These are phyloP conservation scores for Trametes coccinea DNA, from an alignment of 768 basidiomycete species.

Conservation along the genomic window DNA sequence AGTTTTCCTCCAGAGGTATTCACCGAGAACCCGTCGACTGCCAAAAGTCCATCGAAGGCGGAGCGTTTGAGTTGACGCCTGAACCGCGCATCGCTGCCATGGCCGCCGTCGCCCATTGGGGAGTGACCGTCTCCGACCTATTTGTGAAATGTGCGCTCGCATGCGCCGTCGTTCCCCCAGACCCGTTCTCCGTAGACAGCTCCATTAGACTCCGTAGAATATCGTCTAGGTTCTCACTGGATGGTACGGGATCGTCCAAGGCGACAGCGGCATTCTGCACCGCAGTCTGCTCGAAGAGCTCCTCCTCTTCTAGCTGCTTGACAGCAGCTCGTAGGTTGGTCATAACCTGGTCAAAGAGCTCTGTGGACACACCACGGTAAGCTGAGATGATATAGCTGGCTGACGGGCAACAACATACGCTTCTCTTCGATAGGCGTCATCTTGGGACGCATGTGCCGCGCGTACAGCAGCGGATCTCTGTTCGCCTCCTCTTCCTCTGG, in stretches of 20 bases:
- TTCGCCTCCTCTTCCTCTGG: slow-evolving; percentile 40
- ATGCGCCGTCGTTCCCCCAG: neutral
- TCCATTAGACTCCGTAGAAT: slow-evolving; percentile 46
- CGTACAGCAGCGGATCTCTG: slow-evolving; percentile 35
- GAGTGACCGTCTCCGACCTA: slow-evolving; percentile 18
- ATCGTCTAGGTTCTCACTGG: slow-evolving; percentile 38
- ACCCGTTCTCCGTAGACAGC: neutral
- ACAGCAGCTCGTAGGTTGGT: slow-evolving; percentile 38
- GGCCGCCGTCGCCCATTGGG: slow-evolving; percentile 8
- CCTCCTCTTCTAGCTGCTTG: slow-evolving; percentile 45
- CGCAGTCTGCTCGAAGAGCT: slow-evolving; percentile 41
- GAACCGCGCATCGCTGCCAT: neutral
- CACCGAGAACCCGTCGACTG: neutral
- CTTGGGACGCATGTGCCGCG: slow-evolving; percentile 28
- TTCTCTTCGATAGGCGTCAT: slow-evolving; percentile 38
- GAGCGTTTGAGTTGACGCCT: neutral
- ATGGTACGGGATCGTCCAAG: slow-evolving; percentile 36
- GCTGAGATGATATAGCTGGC: neutral
- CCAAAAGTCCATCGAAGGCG: neutral
- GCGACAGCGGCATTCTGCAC: slow-evolving; percentile 39
- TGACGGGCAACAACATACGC: slow-evolving; percentile 28
- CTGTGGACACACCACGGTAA: slow-evolving; percentile 26
- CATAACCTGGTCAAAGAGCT: slow-evolving; percentile 40
- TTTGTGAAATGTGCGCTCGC: slow-evolving; percentile 1
- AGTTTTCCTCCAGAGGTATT: neutral